phyloP scores from a whole-genome alignment of 805 yeast species.

The Yarrowia sp. region DNA sequence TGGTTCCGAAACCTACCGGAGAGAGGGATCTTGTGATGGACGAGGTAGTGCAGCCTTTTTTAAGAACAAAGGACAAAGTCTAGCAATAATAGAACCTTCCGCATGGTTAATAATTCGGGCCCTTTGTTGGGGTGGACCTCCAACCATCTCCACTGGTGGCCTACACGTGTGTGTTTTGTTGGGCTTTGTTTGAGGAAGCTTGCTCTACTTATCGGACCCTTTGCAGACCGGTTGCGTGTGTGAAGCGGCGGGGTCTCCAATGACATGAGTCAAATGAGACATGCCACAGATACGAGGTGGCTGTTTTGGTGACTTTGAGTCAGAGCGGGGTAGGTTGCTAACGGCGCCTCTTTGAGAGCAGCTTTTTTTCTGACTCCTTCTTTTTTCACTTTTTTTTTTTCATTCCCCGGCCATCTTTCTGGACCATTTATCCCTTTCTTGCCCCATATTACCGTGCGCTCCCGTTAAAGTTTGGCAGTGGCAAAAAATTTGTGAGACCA shows the following conservation, averaged over 20 bases:
- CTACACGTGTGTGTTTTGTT: background rate
- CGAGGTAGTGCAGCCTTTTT: background rate
- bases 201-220: background rate
- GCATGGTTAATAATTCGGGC: background rate
- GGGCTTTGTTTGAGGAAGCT: constrained; percentile 8
- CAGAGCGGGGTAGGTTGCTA: background rate
- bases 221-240: background rate
- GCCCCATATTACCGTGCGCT: background rate
- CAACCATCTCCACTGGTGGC: background rate
- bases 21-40: constrained; percentile 3
- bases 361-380: background rate
- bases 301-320: background rate
- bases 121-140: background rate
- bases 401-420: background rate
- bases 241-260: background rate
- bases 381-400: background rate
- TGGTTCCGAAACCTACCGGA: background rate
- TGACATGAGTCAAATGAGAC: background rate
- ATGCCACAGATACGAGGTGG: constrained; percentile 4
- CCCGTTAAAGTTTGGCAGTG: background rate
- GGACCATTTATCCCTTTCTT: background rate
- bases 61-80: background rate
- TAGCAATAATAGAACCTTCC: background rate
- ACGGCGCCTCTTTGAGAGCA: background rate
- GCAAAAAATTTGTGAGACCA: background rate